These are phyloP conservation scores for Crithidia sp. DNA, from an alignment of 208 protist species.

Conservation along the genomic window DNA sequence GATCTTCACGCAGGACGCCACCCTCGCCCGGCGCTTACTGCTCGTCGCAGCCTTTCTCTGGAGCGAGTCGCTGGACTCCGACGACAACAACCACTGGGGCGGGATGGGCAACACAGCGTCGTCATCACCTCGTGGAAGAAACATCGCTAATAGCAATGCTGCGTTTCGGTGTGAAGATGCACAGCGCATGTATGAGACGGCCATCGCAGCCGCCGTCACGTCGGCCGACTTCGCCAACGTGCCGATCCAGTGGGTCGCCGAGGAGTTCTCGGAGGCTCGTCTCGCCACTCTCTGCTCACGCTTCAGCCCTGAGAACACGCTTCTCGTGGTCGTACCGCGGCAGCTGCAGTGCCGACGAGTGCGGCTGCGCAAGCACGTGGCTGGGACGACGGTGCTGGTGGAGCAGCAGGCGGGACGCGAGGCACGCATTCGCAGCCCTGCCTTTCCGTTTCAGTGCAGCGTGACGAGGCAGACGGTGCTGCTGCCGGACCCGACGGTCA, in stretches of 20 bases:
- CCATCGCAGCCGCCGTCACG: conserved; percentile 53
- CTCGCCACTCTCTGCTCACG: conserved; percentile 39
- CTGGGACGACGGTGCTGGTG: conserved; percentile 54
- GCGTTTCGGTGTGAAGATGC: conserved; percentile 14
- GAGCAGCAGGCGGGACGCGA: conserved; percentile 46
- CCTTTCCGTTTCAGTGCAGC: conserved; percentile 55
- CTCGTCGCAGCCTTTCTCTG: conserved; percentile 62
- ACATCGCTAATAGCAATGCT: background rate
- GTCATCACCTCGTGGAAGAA: background rate
- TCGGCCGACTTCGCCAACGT: conserved; percentile 54
- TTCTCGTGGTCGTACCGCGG: conserved; percentile 71
- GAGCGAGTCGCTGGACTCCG: conserved; percentile 5
- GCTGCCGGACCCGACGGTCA: conserved; percentile 47
- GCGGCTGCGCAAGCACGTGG: conserved; percentile 61
- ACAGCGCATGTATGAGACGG: conserved; percentile 41
- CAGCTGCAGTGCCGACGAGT: conserved; percentile 59
- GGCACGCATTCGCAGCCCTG: conserved; percentile 33
- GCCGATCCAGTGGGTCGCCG: conserved; percentile 74
- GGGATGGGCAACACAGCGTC: background rate
- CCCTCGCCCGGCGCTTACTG: conserved; percentile 54
- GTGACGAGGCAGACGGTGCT: conserved; percentile 41
- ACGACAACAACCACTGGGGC: background rate
- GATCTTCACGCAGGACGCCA: conserved; percentile 64
- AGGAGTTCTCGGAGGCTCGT: conserved; percentile 54
- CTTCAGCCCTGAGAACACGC: conserved; percentile 65